Percentiles rank a stretch among this genome's conserved stretches.
phyloP scores from a whole-genome alignment of 1,284 basidiomycete species.

The Ganoderma sp. region DNA sequence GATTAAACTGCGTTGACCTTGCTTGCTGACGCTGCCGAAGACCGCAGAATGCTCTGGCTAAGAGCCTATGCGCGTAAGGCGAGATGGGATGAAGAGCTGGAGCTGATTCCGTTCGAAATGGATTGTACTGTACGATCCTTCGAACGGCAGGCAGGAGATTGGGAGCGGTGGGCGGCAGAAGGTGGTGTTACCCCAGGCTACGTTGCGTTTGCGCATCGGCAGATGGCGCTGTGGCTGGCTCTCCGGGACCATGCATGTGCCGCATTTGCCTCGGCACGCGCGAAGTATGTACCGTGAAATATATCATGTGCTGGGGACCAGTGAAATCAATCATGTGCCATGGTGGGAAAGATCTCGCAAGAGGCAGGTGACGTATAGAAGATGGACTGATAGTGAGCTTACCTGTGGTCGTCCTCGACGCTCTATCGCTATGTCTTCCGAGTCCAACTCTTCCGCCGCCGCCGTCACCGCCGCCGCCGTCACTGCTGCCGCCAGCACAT shows the following conservation, averaged over 20 bases:
- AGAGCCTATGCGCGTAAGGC: conserved; percentile 1
- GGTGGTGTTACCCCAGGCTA: not conserved
- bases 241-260: not conserved
- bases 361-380: no score
- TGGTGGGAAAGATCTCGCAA: no score
- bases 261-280: not conserved
- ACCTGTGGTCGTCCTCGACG: no score
- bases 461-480: no score
- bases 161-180: not conserved
- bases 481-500: no score
- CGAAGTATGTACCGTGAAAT: not conserved
- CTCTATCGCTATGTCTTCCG: no score
- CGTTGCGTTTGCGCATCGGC: not conserved
- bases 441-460: no score
- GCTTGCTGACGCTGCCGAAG: not conserved
- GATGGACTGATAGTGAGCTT: no score
- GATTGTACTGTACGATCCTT: not conserved
- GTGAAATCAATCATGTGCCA: no score
- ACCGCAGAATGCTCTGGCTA: conserved; percentile 5
- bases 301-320: no score
- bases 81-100: conserved; percentile 9
- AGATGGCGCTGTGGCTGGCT: not conserved
- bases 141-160: not conserved
- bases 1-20: no score
- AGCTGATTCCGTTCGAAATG: conserved; percentile 10